Evolutionary conservation across 805 yeast species (phyloP).

Genomic region (Wickerhamomyces strasburgensis): DNA sequence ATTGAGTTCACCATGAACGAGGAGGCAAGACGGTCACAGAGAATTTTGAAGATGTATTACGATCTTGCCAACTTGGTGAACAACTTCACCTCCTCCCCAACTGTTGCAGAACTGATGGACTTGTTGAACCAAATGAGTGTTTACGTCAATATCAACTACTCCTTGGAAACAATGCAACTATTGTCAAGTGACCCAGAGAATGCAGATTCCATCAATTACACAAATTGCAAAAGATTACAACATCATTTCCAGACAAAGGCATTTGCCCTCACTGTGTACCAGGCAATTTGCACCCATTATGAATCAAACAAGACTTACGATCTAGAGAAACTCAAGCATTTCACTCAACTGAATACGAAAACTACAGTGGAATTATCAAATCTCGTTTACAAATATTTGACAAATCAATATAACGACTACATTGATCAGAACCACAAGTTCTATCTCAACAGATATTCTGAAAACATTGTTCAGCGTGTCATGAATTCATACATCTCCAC

Average conservation of each 20-base stretch:
- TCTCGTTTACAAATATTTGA: constrained; percentile 13
- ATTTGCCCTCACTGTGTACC: constrained; percentile 17
- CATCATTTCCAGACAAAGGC: constrained; percentile 17
- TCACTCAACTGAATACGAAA: neutral
- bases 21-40: constrained; percentile 17
- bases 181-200: constrained; percentile 1
- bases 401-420: constrained; percentile 9
- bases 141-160: constrained; percentile 16
- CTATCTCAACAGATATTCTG: constrained; percentile 15
- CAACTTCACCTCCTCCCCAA: constrained; percentile 14
- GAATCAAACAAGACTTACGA: constrained; percentile 15
- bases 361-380: constrained; percentile 15
- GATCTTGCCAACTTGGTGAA: constrained; percentile 19
- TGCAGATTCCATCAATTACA: constrained; percentile 9
- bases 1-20: constrained; percentile 13
- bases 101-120: constrained; percentile 14
- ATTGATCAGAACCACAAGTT: constrained; percentile 16
- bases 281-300: constrained; percentile 17
- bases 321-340: constrained; percentile 10
- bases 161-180: constrained; percentile 5
- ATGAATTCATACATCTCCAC: constrained; percentile 13
- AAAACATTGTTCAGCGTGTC: constrained; percentile 17
- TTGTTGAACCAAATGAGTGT: constrained; percentile 13
- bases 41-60: constrained; percentile 13
- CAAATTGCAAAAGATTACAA: constrained; percentile 12